Evolutionary conservation across 2,329 filamentous ascomycete genomes (phyloP), one percentile per base, ranked within the genome.

Genomic region (Xylaria arbuscula): DNA sequence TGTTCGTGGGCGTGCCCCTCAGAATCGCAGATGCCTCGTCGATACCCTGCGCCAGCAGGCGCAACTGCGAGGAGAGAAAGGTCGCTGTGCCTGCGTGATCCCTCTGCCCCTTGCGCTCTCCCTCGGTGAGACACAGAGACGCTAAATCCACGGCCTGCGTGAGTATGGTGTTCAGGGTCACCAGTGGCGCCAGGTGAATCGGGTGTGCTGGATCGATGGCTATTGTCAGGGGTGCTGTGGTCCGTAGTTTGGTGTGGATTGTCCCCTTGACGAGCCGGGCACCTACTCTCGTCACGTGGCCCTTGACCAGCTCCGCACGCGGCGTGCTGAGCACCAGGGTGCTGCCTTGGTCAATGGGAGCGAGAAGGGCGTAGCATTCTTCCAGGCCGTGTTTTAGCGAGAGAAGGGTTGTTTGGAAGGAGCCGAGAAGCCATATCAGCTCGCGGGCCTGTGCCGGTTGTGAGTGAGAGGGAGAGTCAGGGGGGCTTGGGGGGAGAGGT

Each of bases 201-300:
- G 83, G 83, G 64, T 84, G 80, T 51, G 81, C 73, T 28, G 83
- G 80, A 66, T 87, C 80, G 69, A 89, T 80, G 66, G 80, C 78
- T 17, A 89, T 76, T 13, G 83, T 83, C 67, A 86, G 81, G 6
- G 82, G 76, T 0, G 87, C 85, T 51, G 93, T 85, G 64, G 90
- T 94, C 70, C 88, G 86, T 13, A 97, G 87, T 61, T 92, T 90
- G 42, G 98, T 87, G 77, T 92, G 89, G 69, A 97, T 87, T 69
- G 92, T 91, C 72, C 94, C 95, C 79, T 97, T 97, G 71, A 97
- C 91, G 71, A 99, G 91, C 60, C 92, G 89, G n/a, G 93, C 93
- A 47, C 96, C 96, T 42, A 97, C 89, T 62, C 96, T 89, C 0
- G 95, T 98, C 68, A 98, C 89, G 75, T 93, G 93, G 19, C 96